Evolutionary conservation across 495 filamentous ascomycete species (phyloP).

Genomic region (Chlorociboria aeruginascens): DNA sequence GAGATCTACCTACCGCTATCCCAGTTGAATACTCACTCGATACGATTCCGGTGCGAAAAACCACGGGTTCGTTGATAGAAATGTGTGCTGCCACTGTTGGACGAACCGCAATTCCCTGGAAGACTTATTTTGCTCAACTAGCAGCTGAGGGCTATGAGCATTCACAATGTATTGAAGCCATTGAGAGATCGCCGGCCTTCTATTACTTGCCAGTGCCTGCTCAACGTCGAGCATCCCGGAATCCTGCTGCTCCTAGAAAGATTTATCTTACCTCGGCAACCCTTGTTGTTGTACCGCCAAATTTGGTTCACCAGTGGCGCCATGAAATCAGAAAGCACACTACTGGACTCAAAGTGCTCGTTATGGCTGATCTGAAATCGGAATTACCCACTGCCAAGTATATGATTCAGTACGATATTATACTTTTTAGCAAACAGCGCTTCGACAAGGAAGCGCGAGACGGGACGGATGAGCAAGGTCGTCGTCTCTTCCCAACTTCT

Average conservation of each 20-base stretch:
- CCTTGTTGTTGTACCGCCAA: slow-evolving; percentile 55
- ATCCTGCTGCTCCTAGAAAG: slow-evolving; percentile 26
- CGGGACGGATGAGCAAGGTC: slow-evolving; percentile 19
- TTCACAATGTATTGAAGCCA: slow-evolving; percentile 37
- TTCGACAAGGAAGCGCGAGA: slow-evolving; percentile 51
- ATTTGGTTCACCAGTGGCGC: slow-evolving; percentile 60
- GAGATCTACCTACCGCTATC: slow-evolving; percentile 50
- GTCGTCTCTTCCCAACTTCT: background rate
- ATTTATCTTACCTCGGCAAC: slow-evolving; percentile 57
- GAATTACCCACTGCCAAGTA: slow-evolving; percentile 43
- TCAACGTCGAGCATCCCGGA: slow-evolving; percentile 30
- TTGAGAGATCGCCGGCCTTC: slow-evolving; percentile 38
- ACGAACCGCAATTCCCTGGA: slow-evolving; percentile 58
- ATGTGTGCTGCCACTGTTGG: slow-evolving; percentile 65
- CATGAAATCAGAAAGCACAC: slow-evolving; percentile 61
- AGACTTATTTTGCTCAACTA: slow-evolving; percentile 36
- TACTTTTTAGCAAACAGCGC: slow-evolving; percentile 62
- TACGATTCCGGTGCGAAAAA: slow-evolving; percentile 27
- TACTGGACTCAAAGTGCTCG: slow-evolving; percentile 47
- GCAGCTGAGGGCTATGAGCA: slow-evolving; percentile 27
- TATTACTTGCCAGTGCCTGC: slow-evolving; percentile 42
- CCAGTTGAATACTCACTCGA: slow-evolving; percentile 47
- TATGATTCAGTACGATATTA: slow-evolving; percentile 60
- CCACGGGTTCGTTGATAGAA: slow-evolving; percentile 42
- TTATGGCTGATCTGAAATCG: slow-evolving; percentile 38